Evolutionary conservation across 1,284 basidiomycete species (phyloP), one percentile per base, ranked within the genome.

Genomic region (Austroboletus niveus): DNA sequence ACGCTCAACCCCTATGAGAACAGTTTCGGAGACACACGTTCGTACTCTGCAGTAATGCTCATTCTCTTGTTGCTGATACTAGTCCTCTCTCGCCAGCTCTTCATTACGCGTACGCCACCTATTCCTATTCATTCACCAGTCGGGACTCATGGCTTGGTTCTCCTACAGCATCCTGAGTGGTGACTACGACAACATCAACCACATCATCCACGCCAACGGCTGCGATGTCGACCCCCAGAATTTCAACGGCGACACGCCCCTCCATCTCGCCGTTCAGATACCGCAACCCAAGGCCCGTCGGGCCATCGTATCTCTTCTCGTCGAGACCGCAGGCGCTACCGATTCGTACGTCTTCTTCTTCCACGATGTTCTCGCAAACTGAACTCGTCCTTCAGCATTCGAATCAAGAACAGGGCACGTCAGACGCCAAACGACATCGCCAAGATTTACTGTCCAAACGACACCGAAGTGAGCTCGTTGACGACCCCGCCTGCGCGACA

Each of bases 201-300:
- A 31, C 43, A 45, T 63, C 38, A 68, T 70, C 41, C 60, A 61
- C 50, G 60, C 60, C 1, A 47, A 63, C 5, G 67, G 65, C 8
- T 70, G 69, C 39, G 69, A 66, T 1, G 65, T 66, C 34, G 69
- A 66, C 40, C 57, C 53, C 7, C 56, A 56, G 48, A 70, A 70
- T 38, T 48, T 27, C 3, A 32, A 42, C 20, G 67, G 68, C 3
- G 41, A 70, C 10, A 69, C 67, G 8, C 65, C 65, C 3, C 57
- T 66, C 22, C 63, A 66, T 31, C 55, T 66, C 29, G 64, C 68
- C 3, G 55, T 70, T 30, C 42, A 51, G 39, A 56, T 67, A 27
- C 15, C 32, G 31, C 48, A 65, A 45, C 45, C 20, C 4, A 14
- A 40, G 5, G 31, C 15, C n/a, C 65, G 67, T 29, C 52, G 31